phyloP scores from a whole-genome alignment of 2,329 filamentous ascomycete species.

The Chaetomiaceae sp. region DNA sequence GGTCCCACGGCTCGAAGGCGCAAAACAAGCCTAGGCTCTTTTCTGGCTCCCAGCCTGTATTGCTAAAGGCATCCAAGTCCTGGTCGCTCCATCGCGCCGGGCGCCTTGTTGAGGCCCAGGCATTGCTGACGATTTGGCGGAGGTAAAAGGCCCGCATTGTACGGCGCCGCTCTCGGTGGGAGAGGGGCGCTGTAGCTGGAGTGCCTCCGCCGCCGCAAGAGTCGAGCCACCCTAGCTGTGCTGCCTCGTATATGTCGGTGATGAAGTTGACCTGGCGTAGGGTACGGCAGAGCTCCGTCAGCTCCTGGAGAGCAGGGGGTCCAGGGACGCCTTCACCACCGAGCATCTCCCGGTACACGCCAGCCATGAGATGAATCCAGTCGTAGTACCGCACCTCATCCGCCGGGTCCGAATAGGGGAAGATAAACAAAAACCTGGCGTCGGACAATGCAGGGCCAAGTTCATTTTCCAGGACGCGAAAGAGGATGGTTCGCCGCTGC shows the following conservation, averaged over 20 bases:
- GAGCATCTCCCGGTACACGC: conserved; percentile 9
- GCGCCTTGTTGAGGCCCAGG: conserved; percentile 9
- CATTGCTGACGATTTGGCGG: conserved; percentile 14
- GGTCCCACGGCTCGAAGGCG: conserved; percentile 8
- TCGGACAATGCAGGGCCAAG: conserved; percentile 6
- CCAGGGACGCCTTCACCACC: not conserved
- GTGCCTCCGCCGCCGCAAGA: not conserved
- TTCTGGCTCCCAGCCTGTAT: not conserved
- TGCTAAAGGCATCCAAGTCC: not conserved
- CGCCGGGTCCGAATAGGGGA: conserved; percentile 8
- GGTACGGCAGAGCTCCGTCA: conserved; percentile 8
- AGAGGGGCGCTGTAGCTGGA: not conserved
- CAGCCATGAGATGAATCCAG: conserved; percentile 1
- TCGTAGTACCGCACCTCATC: not conserved
- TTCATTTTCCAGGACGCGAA: conserved; percentile 11
- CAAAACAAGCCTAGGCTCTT: conserved; percentile 2
- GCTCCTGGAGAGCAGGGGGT: not conserved
- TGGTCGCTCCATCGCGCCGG: not conserved
- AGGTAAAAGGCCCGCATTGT: conserved; percentile 12
- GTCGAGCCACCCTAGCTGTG: conserved; percentile 2
- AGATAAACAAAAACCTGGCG: conserved; percentile 10
- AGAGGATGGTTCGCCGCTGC: not conserved
- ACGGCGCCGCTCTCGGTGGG: conserved; percentile 7
- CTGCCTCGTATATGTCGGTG: conserved; percentile 1
- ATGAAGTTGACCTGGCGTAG: conserved; percentile 11